Evolutionary conservation across 78 protist genomes (phyloP), one percentile per base, ranked within the genome.

Genomic region (Tieghemostelium lacteum): DNA sequence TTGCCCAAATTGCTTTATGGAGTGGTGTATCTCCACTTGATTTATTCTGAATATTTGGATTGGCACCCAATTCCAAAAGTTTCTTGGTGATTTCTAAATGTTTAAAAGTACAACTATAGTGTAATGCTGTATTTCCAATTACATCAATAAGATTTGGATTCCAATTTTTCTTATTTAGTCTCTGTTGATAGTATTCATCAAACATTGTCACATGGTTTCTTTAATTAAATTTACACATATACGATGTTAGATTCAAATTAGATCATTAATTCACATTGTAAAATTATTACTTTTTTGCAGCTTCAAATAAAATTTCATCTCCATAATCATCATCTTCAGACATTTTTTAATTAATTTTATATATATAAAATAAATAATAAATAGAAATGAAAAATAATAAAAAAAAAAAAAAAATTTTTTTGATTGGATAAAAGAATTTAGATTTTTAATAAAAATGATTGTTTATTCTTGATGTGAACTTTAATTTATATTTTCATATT

Each of bases 1-100:
- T 75, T 24, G 75, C 62, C 85, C 86, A 75, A 14, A 73, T 75
- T 29, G 95, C 92, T 20, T 75, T 73, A 31, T 92, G 95, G 7
- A 92, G 65, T n/a, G 95, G 83, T 58, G 95, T 92, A 24, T 92
- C 95, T 20, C 95, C 95, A 17, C 50, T 58, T n/a, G n/a, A n/a
- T 31, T 33, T 60, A 36, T 86, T 86, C 36, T 69, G 60, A 34
- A 64, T 61, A 26, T 92, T 85, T 40, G 91, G 52, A 40, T 75
- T 73, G 66, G 94, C 94, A 26, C 89, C 85, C 40, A 69, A 54
- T 3, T 54, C 67, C 2, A 78, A 55, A 29, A 78, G 33, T 3
- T 37, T 10, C 29, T 64, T 49, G 10, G 71, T 24, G 26, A 52
- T 60, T 6, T 78, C 75, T 10, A 54, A 22, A 28, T 78, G 88